phyloP scores from a whole-genome alignment of 208 protist species.

The Crithidia acanthocephali region DNA sequence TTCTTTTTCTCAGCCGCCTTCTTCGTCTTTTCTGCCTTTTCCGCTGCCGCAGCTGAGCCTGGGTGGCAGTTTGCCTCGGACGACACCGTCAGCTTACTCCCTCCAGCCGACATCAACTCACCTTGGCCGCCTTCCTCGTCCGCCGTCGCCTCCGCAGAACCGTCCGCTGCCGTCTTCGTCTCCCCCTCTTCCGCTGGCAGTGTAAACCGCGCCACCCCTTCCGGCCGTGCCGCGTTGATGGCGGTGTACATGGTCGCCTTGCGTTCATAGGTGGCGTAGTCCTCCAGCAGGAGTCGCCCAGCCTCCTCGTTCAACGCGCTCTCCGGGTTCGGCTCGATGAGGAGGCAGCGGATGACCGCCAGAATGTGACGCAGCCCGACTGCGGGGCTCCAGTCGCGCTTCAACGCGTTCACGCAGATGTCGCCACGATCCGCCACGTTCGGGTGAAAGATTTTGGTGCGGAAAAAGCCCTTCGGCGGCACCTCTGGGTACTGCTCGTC shows the following conservation, averaged over 20 bases:
- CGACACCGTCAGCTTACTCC: conserved; percentile 15
- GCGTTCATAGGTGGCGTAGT: conserved; percentile 89
- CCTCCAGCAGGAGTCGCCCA: conserved; percentile 96
- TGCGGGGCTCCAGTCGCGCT: conserved; percentile 96
- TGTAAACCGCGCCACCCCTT: conserved; percentile 39
- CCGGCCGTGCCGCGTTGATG: conserved; percentile 68
- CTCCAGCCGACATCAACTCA: neutral
- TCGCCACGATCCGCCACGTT: conserved; percentile 98
- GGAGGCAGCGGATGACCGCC: conserved; percentile 95
- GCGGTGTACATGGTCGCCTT: conserved; percentile 85
- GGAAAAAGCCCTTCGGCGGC: conserved; percentile 97
- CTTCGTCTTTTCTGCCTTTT: conserved; percentile 20
- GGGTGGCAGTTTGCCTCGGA: conserved; percentile 27
- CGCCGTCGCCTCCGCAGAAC: neutral
- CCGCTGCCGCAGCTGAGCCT: conserved; percentile 5
- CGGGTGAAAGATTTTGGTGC: conserved; percentile 99
- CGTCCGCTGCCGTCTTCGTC: neutral
- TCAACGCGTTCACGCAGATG: conserved; percentile 99
- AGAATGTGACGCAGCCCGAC: conserved; percentile 97
- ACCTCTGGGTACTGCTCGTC: conserved; percentile 94
- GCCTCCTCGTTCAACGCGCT: conserved; percentile 99
- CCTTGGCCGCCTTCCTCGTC: neutral
- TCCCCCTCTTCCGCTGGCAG: conserved; percentile 6
- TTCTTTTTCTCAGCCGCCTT: conserved; percentile 34
- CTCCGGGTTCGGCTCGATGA: conserved; percentile 99